phyloP scores from a whole-genome alignment of 306 rosid species.

The Ormosia emarginata region DNA sequence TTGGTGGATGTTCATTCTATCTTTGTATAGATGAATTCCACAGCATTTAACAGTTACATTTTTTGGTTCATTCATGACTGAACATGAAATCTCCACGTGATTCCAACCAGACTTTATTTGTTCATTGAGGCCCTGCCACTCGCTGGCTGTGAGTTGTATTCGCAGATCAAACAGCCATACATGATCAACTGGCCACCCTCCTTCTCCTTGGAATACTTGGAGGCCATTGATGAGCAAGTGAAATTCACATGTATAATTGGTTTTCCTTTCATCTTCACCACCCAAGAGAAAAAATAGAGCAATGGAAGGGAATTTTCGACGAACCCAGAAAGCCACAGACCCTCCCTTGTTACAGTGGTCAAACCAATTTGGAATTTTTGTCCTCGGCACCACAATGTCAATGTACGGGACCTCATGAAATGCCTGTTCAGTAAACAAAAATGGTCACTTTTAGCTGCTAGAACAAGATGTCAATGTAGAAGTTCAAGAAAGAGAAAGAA shows the following conservation, averaged over 20 bases:
- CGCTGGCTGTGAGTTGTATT: not conserved
- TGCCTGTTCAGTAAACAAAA: slow-evolving; percentile 15
- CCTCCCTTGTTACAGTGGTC: slow-evolving; percentile 26
- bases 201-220: slow-evolving; percentile 8
- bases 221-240: slow-evolving; percentile 6
- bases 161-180: slow-evolving; percentile 21
- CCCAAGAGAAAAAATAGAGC: slow-evolving; percentile 16
- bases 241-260: not conserved
- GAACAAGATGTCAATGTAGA: not conserved
- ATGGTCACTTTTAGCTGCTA: not conserved
- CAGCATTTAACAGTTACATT: slow-evolving; percentile 3
- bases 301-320: slow-evolving; percentile 11
- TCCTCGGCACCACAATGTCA: slow-evolving; percentile 20
- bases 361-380: slow-evolving; percentile 24
- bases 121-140: slow-evolving; percentile 6
- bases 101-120: slow-evolving; percentile 22
- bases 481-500: not conserved
- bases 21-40: slow-evolving; percentile 30
- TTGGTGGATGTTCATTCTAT: slow-evolving; percentile 19
- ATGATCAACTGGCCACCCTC: not conserved
- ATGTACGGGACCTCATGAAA: slow-evolving; percentile 21
- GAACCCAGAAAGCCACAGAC: slow-evolving; percentile 20
- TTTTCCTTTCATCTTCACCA: slow-evolving; percentile 11
- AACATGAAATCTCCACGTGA: slow-evolving; percentile 20
- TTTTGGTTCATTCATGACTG: not conserved